A percentile compares a stretch with the other conserved stretches of the same genome.
These are phyloP conservation scores for Lenwebbia sp. DNA, from an alignment of 345 rosid species.

Conservation along the genomic window DNA sequence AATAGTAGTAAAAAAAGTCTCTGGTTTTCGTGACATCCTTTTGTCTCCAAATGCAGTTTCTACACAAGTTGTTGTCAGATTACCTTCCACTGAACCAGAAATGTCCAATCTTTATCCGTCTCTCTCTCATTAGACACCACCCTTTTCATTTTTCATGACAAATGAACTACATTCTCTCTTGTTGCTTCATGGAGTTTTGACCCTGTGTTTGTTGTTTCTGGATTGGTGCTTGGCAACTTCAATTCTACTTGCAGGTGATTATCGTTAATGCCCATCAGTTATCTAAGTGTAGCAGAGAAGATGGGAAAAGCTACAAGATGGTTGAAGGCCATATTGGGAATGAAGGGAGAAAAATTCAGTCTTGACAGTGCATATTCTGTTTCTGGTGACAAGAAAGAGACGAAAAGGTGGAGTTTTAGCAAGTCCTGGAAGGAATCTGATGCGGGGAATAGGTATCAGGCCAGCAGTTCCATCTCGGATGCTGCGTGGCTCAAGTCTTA, in stretches of 20 bases:
- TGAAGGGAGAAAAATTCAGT: constrained; percentile 29
- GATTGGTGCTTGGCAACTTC: not conserved
- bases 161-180: not conserved
- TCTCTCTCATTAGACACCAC: not conserved
- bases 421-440: constrained; percentile 13
- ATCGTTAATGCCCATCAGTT: not conserved
- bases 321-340: constrained; percentile 60
- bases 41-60: constrained; percentile 63
- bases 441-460: not conserved
- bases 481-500: constrained; percentile 26
- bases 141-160: not conserved
- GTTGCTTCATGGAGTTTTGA: not conserved
- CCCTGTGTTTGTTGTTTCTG: not conserved
- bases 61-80: constrained; percentile 83
- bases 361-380: not conserved
- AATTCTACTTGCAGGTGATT: not conserved
- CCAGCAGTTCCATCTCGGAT: constrained; percentile 2
- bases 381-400: constrained; percentile 21
- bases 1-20: not conserved
- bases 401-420: constrained; percentile 42
- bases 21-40: constrained; percentile 1
- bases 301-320: constrained; percentile 69
- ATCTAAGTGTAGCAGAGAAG: not conserved
- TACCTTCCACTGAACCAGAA: constrained; percentile 1
- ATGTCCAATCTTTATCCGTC: constrained; percentile 6